Evolutionary conservation across 164 flowering plant species (phyloP), one percentile per base, ranked within the genome.

Genomic region (Magnolia officinalis): DNA sequence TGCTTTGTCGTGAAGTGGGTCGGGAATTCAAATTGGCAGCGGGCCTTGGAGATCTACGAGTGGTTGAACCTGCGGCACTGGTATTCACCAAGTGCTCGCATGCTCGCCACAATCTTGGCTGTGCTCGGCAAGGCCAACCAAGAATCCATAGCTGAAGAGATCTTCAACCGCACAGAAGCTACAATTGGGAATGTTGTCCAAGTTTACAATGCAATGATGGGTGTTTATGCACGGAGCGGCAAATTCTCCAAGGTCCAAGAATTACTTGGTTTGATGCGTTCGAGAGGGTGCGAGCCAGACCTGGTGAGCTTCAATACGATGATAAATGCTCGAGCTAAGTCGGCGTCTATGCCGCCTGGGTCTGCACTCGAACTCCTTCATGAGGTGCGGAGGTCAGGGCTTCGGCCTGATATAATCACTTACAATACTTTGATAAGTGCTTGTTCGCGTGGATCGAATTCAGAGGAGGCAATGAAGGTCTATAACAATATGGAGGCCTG

Each of bases 161-260:
- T 94, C 2, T 96, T 91, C 71, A 71, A 64, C 0, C 72, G 97
- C 74, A 89, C 87, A 0, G 96, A 92, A 84, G 73, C 84, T 5
- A 77, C 78, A 2, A 77, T 81, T 23, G 92, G 84, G 18, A 72
- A 87, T 74, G 88, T 90, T 0, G 94, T 94, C 11, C 96, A 94
- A 73, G 98, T 96, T 2, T 94, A 90, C 70, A 96, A 94, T 83
- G 92, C 99, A 0, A 91, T 94, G 94, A 96, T 96, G 99, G 98
- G 95, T 20, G 97, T 94, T 49, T 91, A 94, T 81, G 95, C 97
- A 0, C 80, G 97, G 79, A 89, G 77, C 78, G 99, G 97, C 26
- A 80, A 83, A 79, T 94, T 92, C 72, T 7, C 70, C 6, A 88
- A 88, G 85, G 97, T 91, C 26, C 88, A 88, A 58, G 88, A 91